Conservation (phyloP, 1,284 basidiomycete genomes). For the Malassezia yamatoensis region DNA sequence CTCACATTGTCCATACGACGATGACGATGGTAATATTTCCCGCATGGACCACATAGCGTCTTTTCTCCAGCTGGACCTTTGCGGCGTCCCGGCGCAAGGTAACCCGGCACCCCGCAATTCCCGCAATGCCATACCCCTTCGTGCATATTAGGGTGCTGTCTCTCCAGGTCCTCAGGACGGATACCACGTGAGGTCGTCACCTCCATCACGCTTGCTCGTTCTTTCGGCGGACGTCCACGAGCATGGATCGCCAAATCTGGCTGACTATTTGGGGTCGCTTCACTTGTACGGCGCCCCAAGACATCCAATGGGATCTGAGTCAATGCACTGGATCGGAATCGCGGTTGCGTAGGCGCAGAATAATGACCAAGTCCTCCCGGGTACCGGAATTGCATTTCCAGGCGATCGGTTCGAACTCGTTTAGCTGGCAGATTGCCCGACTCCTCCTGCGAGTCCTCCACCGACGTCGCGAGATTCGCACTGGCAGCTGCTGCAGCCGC, state of each 20-base stretch:
- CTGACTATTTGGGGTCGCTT: not conserved
- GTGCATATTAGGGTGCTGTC: constrained; percentile 42
- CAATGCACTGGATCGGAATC: not conserved
- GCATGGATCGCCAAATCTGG: not conserved
- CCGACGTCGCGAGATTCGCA: constrained; percentile 20
- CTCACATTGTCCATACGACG: constrained; percentile 32
- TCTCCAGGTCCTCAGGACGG: constrained; percentile 38
- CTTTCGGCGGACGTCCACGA: constrained; percentile 1
- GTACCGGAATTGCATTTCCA: constrained; percentile 37
- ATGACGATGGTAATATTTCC: constrained; percentile 54
- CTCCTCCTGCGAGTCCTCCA: constrained; percentile 14
- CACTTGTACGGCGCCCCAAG: not conserved
- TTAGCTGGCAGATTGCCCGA: not conserved
- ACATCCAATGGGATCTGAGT: not conserved
- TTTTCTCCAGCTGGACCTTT: constrained; percentile 84
- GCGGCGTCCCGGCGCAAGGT: constrained; percentile 31
- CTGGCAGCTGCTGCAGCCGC: constrained; percentile 35
- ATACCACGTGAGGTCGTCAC: not conserved
- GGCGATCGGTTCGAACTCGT: constrained; percentile 11
- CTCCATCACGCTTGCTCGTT: not conserved
- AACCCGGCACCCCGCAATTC: constrained; percentile 44
- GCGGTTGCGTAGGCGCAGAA: not conserved
- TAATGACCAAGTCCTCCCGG: constrained; percentile 36
- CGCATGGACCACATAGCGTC: constrained; percentile 79
- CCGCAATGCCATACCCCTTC: constrained; percentile 46